phyloP scores from a whole-genome alignment of 139 green algal genomes.

The Bryopsis sp. region DNA sequence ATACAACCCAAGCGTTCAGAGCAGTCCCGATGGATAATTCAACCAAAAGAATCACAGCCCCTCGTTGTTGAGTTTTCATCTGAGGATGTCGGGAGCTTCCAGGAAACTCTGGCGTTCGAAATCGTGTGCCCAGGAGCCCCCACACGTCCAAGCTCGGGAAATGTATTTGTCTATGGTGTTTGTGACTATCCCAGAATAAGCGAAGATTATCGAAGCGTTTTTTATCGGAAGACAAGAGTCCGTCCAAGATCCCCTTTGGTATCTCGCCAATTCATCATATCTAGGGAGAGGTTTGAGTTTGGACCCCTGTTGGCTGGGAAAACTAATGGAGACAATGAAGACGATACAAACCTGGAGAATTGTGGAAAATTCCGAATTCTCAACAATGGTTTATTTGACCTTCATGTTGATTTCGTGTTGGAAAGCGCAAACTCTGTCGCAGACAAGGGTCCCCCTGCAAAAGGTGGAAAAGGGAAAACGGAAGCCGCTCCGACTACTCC shows the following conservation, averaged over 20 bases:
- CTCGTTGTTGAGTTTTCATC: slow-evolving; percentile 33
- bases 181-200: slow-evolving; percentile 64
- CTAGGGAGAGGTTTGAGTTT: slow-evolving; percentile 58
- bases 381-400: slow-evolving; percentile 65
- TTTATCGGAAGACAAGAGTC: slow-evolving; percentile 47
- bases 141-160: slow-evolving; percentile 20
- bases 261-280: slow-evolving; percentile 51
- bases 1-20: background rate
- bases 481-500: background rate
- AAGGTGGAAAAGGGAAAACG: slow-evolving; percentile 18
- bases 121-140: slow-evolving; percentile 38
- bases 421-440: slow-evolving; percentile 26
- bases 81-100: slow-evolving; percentile 43
- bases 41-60: slow-evolving; percentile 16
- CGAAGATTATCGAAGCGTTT: slow-evolving; percentile 45
- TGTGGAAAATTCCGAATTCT: slow-evolving; percentile 57
- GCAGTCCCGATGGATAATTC: slow-evolving; percentile 36
- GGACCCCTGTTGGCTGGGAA: slow-evolving; percentile 55
- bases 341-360: slow-evolving; percentile 46
- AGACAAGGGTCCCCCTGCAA: slow-evolving; percentile 13
- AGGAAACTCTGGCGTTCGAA: slow-evolving; percentile 52
- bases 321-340: slow-evolving; percentile 22
- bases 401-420: slow-evolving; percentile 46
- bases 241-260: slow-evolving; percentile 38
- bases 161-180: slow-evolving; percentile 28